phyloP scores from a whole-genome alignment of 1,284 basidiomycete genomes.

The Leccinum colubrinum region DNA sequence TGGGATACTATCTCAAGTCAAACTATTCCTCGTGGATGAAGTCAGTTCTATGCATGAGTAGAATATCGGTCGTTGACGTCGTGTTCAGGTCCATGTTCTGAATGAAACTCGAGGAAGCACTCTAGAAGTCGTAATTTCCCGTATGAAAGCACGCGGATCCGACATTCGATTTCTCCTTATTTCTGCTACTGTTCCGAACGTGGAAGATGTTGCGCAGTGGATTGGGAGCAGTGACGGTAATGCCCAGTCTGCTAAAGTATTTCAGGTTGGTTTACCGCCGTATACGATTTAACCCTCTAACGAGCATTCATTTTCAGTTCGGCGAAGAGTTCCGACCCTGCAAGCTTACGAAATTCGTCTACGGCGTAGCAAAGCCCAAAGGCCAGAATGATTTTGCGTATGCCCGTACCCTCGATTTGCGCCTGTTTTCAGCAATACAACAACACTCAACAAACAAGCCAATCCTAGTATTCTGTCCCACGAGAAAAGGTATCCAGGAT shows the following conservation, averaged over 20 bases:
- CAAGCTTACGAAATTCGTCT: conserved; percentile 70
- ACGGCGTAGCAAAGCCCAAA: conserved; percentile 57
- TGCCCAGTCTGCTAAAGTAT: conserved; percentile 60
- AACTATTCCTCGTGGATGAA: conserved; percentile 90
- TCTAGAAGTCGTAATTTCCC: conserved; percentile 88
- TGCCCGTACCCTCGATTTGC: conserved; percentile 68
- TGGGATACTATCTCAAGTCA: conserved; percentile 64
- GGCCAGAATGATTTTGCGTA: conserved; percentile 82
- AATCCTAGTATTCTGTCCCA: conserved; percentile 83
- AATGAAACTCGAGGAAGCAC: conserved; percentile 89
- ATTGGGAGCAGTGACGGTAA: conserved; percentile 51
- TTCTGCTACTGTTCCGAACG: conserved; percentile 94
- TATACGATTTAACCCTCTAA: not conserved
- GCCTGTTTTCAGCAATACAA: conserved; percentile 69
- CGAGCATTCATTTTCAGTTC: conserved; percentile 53
- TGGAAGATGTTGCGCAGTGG: conserved; percentile 89
- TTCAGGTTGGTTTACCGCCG: conserved; percentile 51
- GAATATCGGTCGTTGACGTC: not conserved
- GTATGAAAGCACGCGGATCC: conserved; percentile 82
- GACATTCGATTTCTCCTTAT: conserved; percentile 82
- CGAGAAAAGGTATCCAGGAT: conserved; percentile 65
- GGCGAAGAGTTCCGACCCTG: conserved; percentile 90
- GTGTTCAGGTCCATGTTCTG: conserved; percentile 81
- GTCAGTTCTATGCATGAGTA: conserved; percentile 28
- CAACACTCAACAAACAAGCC: conserved; percentile 75